Base-by-base conservation (phyloP, 2,329 filamentous ascomycete genomes). In the Monosporascus sp. region DNA sequence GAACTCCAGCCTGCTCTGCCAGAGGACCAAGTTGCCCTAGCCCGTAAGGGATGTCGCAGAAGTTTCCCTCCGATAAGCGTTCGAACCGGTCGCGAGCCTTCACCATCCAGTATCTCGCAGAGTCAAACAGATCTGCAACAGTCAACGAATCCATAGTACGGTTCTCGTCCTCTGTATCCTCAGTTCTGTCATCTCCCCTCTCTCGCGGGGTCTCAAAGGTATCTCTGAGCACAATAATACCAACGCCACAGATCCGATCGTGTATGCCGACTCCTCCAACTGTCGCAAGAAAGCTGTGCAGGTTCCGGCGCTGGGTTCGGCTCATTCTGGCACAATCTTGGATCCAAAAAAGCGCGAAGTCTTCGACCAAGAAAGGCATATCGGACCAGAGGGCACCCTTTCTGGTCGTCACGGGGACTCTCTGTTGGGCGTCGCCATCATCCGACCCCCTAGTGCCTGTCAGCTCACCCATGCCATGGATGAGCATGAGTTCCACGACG, bases 361-460 rank as follows among this genome's bases (percentile, higher is more conserved):
- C 50, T 35, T 52, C 50, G 15, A 41, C 46, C 38, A 52, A 52
- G 51, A 52, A 49, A 3, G 51, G 46, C 51, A 49, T 52, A 38
- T 52, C 47, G 27, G 27, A 27, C 51, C 46, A 49, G 31, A 52
- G n/a, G 14, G 46, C 47, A 45, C 46, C 38, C 44, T 49, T 45
- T 45, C 38, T 39, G 38, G 39, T 38, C 37, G 46, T 49, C 9
- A 48, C 46, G 38, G 49, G 38, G 38, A 46, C 31, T 49, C 27
- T 49, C 22, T 49, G 38, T 31, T 44, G 44, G 39, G 25, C 37
- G 25, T 52, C 51, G 27, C 27, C 22, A 22, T 38, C 15, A 38
- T 25, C 24, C 24, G 24, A 25, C 6, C 4, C 24, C 24, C 24
- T 25, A 6, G 6, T 25, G 24, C 20, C 49, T 37, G 51, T 49